A percentile compares a stretch with the other conserved stretches of the same genome.
These are phyloP conservation scores for Choanephora cucurbitarum DNA, from an alignment of 371 early-diverging fungal species.

Conservation along the genomic window DNA sequence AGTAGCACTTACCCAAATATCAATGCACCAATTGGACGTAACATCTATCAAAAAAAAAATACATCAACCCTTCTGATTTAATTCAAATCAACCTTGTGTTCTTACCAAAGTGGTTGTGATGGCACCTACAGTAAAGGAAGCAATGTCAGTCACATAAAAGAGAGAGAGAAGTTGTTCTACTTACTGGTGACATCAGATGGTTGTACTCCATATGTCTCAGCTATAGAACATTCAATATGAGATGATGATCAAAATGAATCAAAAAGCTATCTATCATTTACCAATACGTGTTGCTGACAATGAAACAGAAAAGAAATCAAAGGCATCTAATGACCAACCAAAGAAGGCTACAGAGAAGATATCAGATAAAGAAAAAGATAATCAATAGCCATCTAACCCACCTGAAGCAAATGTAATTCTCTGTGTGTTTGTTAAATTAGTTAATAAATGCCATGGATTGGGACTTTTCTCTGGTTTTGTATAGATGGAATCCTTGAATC, in stretches of 20 bases:
- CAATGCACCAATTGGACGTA: conserved; percentile 72
- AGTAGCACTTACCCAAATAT: conserved; percentile 57
- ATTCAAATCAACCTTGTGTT: no score
- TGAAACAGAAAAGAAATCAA: conserved; percentile 70
- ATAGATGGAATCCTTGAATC: conserved; percentile 29
- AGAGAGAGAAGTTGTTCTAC: conserved; percentile 6
- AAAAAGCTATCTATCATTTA: conserved; percentile 9
- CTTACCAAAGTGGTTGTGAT: conserved; percentile 47
- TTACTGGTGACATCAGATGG: conserved; percentile 59
- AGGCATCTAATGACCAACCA: conserved; percentile 76
- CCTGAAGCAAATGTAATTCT: conserved; percentile 49
- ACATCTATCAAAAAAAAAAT: conserved; percentile 41
- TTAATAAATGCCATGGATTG: conserved; percentile 38
- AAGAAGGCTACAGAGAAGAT: conserved; percentile 60
- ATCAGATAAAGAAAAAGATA: no score
- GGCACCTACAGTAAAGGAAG: conserved; percentile 30
- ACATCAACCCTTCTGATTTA: no score
- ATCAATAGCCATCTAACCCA: conserved; percentile 11
- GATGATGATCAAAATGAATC: not conserved
- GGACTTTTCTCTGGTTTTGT: conserved; percentile 34
- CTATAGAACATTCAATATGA: conserved; percentile 27
- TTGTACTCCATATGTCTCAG: conserved; percentile 54
- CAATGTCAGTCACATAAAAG: not conserved
- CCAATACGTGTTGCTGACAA: conserved; percentile 48
- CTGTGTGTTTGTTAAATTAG: conserved; percentile 38